These are phyloP conservation scores for Poteriospumella lacustris DNA, from an alignment of 108 stramenopile genomes.

Conservation along the genomic window DNA sequence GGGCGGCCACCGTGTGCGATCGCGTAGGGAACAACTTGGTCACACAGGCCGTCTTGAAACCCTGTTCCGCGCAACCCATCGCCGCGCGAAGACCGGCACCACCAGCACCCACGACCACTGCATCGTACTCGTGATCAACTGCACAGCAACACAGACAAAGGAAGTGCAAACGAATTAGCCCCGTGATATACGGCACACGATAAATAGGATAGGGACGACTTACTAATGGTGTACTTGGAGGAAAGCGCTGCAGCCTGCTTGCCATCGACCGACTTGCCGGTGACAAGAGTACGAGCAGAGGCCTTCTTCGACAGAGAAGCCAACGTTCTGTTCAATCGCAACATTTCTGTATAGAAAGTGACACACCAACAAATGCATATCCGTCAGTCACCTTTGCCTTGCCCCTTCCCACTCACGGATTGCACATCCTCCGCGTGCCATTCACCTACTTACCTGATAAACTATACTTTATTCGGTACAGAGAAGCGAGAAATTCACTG, in stretches of 20 bases:
- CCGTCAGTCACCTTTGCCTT: no score
- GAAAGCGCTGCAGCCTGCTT: background rate
- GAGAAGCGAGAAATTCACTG: no score
- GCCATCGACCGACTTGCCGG: background rate
- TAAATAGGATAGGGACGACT: background rate
- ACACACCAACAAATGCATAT: no score
- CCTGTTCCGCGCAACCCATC: constrained; percentile 94
- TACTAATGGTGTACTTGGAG: constrained; percentile 17
- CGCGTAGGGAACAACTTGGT: constrained; percentile 98
- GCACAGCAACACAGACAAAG: background rate
- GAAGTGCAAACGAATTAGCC: background rate
- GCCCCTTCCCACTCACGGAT: no score
- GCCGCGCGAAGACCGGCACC: constrained; percentile 94
- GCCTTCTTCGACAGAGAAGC: no score
- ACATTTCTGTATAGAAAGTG: no score
- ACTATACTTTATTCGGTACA: no score
- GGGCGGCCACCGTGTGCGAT: constrained; percentile 97
- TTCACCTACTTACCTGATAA: no score
- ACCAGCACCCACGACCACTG: constrained; percentile 96
- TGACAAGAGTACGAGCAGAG: no score
- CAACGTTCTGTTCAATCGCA: no score
- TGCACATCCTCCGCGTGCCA: no score
- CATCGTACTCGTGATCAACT: constrained; percentile 97
- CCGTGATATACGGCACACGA: no score
- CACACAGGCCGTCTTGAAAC: constrained; percentile 98